phyloP scores from a whole-genome alignment of 2,329 filamentous ascomycete genomes.

The Purpureocillium lavendulum region DNA sequence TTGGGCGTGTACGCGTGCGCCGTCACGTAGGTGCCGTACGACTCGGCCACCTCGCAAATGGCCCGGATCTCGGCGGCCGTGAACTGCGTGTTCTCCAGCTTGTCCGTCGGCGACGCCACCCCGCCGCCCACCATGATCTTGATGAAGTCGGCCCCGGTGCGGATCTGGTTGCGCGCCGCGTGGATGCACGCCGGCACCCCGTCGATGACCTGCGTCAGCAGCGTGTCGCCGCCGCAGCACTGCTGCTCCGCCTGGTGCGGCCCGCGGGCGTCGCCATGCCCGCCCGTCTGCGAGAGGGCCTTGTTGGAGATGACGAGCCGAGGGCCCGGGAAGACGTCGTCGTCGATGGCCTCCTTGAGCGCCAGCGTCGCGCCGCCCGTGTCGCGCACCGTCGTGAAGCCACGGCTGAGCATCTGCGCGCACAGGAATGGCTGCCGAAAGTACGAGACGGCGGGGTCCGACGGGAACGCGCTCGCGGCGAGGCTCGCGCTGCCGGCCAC shows the following conservation, averaged over 20 bases:
- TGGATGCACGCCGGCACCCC: conserved; percentile 46
- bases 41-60: conserved; percentile 39
- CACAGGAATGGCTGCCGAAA: conserved; percentile 39
- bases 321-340: conserved; percentile 47
- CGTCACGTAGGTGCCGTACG: conserved; percentile 44
- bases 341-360: conserved; percentile 46
- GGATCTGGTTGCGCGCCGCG: conserved; percentile 43
- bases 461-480: conserved; percentile 11
- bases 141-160: conserved; percentile 50
- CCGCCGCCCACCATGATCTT: conserved; percentile 55
- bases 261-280: conserved; percentile 43
- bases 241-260: conserved; percentile 24
- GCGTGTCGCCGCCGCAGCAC: conserved; percentile 5
- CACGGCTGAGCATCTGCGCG: conserved; percentile 42
- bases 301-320: conserved; percentile 45
- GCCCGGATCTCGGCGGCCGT: conserved; percentile 46
- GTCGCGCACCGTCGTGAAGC: conserved; percentile 51
- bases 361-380: conserved; percentile 47
- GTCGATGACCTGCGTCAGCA: conserved; percentile 21
- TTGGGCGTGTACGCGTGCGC: conserved; percentile 48
- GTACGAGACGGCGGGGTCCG: conserved; percentile 26
- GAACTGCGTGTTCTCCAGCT: conserved; percentile 46
- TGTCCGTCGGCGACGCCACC: conserved; percentile 46
- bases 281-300: conserved; percentile 48
- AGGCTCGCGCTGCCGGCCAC: conserved; percentile 19